Conservation (phyloP, 2,329 filamentous ascomycete genomes). For the Pyricularia pennisetigena region DNA sequence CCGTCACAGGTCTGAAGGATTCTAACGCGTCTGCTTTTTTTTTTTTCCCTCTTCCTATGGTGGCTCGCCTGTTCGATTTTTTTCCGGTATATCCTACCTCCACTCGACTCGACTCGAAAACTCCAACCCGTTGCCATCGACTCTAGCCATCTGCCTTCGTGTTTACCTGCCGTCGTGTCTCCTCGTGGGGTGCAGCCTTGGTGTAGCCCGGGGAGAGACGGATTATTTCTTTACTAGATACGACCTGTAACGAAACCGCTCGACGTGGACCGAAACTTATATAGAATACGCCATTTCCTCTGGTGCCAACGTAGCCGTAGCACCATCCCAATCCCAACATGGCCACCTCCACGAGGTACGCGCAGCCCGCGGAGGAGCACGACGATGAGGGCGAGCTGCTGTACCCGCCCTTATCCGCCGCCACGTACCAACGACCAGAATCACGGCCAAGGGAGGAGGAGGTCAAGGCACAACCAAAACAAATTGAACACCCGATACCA, state of each 20-base stretch:
- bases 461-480: constrained; percentile 2
- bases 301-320: background rate
- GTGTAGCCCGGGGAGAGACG: background rate
- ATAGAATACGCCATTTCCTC: background rate
- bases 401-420: background rate
- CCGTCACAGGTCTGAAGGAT: background rate
- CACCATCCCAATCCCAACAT: background rate
- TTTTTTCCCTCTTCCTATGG: constrained; percentile 1
- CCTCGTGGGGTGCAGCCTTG: background rate
- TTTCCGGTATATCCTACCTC: background rate
- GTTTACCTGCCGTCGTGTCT: background rate
- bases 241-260: background rate
- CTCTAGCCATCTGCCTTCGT: background rate
- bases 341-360: background rate
- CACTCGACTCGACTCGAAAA: background rate
- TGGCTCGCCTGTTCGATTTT: background rate
- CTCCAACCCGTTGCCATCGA: too few species aligned
- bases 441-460: constrained; percentile 9
- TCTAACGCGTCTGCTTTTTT: background rate
- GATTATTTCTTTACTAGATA: background rate
- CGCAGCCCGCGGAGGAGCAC: background rate
- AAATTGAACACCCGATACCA: constrained; percentile 54
- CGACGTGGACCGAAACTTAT: background rate
- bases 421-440: background rate
- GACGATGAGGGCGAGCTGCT: background rate